Evolutionary conservation across 1,284 basidiomycete species (phyloP), one percentile per base, ranked within the genome.

Genomic region (Boletus semigastroideus): DNA sequence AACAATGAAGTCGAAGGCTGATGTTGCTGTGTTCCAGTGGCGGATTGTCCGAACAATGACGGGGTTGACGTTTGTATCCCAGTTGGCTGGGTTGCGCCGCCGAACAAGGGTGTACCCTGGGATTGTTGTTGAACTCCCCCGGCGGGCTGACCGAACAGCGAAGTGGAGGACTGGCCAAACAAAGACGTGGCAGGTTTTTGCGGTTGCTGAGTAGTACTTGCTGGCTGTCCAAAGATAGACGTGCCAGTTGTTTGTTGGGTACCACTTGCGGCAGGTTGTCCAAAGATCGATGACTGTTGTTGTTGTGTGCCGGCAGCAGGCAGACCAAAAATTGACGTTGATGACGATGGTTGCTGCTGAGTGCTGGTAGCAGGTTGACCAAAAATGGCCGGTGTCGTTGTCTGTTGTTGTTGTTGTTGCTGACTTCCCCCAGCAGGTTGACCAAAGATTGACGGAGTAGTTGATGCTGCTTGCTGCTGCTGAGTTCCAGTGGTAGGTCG

Each of bases 31-130:
- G 41, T 50, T 19, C 63, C 65, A 11, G 62, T 25, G 3, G 53
- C 17, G 20, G 72, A 69, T 27, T 57, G 67, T 28, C 74, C 73
- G 51, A 78, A 78, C 31, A 74, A 49, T 34, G 69, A 59, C 1
- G 66, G 60, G 19, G 59, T 56, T 39, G 64, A 62, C 41, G 64
- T 28, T 31, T 63, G 60, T 7, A 33, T 43, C 13, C 52, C 51
- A 9, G 42, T 20, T 5, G 53, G 36, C 38, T 63, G 63, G 1
- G 52, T 41, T 13, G 54, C 51, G 42, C 46, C 46, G 12, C 62
- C 61, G 13, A 70, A 63, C 40, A 65, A 56, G 42, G 67, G 59
- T 27, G 65, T 59, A 13, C 39, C 51, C 49, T 72, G 73, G 27
- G 70, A 67, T 36, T 61, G 65, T 40, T 69, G 69, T 42, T 69